A percentile compares a stretch with the other conserved stretches of the same genome.
Conservation (phyloP, 441 rosid species). For the Theobroma grandiflorum region DNA sequence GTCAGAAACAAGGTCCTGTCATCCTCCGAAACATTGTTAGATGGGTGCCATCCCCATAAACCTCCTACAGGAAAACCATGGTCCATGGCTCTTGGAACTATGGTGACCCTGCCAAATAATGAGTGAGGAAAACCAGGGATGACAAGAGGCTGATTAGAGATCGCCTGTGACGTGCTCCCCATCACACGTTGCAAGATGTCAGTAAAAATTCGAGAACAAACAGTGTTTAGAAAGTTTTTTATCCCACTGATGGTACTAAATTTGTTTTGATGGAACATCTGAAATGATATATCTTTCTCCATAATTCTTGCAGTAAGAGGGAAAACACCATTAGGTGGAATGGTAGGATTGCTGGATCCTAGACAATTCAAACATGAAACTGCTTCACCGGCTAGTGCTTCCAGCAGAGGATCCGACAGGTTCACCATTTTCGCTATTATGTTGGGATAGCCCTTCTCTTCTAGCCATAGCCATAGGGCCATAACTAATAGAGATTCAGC, state of each 20-base stretch:
- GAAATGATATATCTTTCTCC: constrained; percentile 40
- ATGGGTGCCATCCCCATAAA: constrained; percentile 65
- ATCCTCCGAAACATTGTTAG: constrained; percentile 39
- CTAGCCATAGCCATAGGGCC: constrained; percentile 77
- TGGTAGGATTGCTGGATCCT: neutral
- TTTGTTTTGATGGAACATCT: constrained; percentile 43
- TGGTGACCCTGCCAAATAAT: constrained; percentile 50
- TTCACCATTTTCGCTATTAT: constrained; percentile 37
- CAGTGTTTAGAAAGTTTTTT: constrained; percentile 48
- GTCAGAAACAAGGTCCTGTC: constrained; percentile 78
- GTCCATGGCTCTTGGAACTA: constrained; percentile 34
- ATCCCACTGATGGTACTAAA: constrained; percentile 60
- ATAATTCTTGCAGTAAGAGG: constrained; percentile 45
- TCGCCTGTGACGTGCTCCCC: constrained; percentile 4
- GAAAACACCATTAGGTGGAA: constrained; percentile 21
- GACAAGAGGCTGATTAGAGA: constrained; percentile 32
- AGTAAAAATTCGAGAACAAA: constrained; percentile 58
- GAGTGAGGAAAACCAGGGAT: constrained; percentile 74
- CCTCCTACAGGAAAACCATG: constrained; percentile 35
- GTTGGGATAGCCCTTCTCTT: constrained; percentile 53
- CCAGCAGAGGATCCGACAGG: constrained; percentile 40
- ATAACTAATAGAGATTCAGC: constrained; percentile 62
- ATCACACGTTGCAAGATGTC: constrained; percentile 50
- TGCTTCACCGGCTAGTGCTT: constrained; percentile 53
- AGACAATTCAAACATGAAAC: constrained; percentile 44